Evolutionary conservation across 441 rosid species (phyloP).

Genomic region (Macaranga tanarius): DNA sequence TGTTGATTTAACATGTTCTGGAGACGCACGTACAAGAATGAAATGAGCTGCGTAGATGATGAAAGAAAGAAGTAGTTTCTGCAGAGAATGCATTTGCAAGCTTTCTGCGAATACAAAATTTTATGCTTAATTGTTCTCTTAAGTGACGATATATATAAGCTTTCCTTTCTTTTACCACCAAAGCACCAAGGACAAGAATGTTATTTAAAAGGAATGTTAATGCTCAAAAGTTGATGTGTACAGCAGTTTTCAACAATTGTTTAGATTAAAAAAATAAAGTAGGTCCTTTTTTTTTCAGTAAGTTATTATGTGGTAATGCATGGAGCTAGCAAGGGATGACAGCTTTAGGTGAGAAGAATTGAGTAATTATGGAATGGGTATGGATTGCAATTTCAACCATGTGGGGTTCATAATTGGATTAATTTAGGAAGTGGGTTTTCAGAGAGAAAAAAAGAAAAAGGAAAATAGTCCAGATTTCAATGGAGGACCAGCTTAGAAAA

Average conservation of each 20-base stretch:
- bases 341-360: slow-evolving; percentile 12
- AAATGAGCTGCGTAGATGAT: slow-evolving; percentile 16
- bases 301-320: slow-evolving; percentile 23
- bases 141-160: too few species aligned
- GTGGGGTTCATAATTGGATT: slow-evolving; percentile 36
- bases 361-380: slow-evolving; percentile 21
- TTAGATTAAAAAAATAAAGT: slow-evolving; percentile 7
- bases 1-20: slow-evolving; percentile 12
- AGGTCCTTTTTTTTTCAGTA: slow-evolving; percentile 4
- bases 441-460: slow-evolving; percentile 9
- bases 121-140: background rate
- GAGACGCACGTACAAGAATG: slow-evolving; percentile 28
- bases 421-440: slow-evolving; percentile 20
- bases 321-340: slow-evolving; percentile 22
- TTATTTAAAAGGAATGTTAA: background rate
- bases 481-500: slow-evolving; percentile 3
- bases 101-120: background rate
- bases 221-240: slow-evolving; percentile 11
- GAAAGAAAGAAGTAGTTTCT: slow-evolving; percentile 25
- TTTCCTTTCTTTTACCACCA: slow-evolving; percentile 9
- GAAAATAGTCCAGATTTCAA: slow-evolving; percentile 17
- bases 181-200: background rate
- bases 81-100: slow-evolving; percentile 30
- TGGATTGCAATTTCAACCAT: slow-evolving; percentile 31
- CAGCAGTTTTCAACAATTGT: background rate